Evolutionary conservation across 169 alveolate species (phyloP).

Genomic region (Toxoplasma gondii): DNA sequence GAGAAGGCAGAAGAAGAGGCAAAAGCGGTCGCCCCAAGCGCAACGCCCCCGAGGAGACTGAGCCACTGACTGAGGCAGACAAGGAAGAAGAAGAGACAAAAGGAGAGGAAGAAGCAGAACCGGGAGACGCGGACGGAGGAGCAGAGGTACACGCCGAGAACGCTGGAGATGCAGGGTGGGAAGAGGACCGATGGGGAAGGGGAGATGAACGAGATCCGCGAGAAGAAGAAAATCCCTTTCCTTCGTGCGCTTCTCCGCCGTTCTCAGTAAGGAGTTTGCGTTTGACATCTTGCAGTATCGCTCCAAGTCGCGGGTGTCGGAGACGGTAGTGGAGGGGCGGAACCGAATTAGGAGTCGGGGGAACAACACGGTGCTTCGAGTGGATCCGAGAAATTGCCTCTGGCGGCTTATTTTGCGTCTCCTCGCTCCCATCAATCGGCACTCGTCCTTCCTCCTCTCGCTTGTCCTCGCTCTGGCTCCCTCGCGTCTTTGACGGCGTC

Average conservation of each 20-base stretch:
- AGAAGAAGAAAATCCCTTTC: background rate
- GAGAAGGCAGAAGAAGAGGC: background rate
- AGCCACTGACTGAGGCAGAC: too few relatives aligned
- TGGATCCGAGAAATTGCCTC: too few relatives aligned
- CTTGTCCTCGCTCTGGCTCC: background rate
- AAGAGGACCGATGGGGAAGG: too few relatives aligned
- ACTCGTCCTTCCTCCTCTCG: background rate
- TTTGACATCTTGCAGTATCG: background rate
- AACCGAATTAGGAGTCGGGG: background rate
- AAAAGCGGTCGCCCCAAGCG: background rate
- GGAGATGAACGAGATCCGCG: background rate
- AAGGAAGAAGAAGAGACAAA: too few relatives aligned
- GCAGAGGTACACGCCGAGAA: background rate
- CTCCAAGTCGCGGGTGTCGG: background rate
- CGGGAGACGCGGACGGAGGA: background rate
- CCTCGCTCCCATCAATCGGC: background rate
- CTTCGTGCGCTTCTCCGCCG: background rate
- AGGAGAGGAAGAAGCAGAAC: background rate
- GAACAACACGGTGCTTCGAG: too few relatives aligned
- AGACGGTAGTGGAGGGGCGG: background rate
- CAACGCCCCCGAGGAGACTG: too few relatives aligned
- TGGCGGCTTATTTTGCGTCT: too few relatives aligned
- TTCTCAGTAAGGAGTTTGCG: background rate
- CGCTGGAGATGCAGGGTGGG: background rate
- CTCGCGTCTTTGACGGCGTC: background rate